Base-by-base conservation (phyloP, 179 eudicot species). In the Patellifolia procumbens region DNA sequence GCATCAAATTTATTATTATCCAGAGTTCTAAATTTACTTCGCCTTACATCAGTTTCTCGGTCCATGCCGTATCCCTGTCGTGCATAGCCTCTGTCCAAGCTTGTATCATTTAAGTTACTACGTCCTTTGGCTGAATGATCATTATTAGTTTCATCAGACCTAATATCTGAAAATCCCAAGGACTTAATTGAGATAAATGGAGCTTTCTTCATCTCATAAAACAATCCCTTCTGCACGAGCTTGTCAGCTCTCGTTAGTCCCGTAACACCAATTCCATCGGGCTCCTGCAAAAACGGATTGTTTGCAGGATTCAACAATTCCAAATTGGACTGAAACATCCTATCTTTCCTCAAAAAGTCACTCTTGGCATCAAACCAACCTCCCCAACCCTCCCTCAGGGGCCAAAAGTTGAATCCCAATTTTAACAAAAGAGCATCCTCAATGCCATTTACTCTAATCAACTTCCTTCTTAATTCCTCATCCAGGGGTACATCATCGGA, bases 291-390 rank as follows among this genome's bases (percentile, higher is more conserved):
- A 49, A 91, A 75, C 10, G 90, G 91, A 80, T 91, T 85, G 73
- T 79, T 86, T 43, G 89, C 70, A 3, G 98, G 97, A 79, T 93
- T 91, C 76, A 93, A 77, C 24, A 85, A 62, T 84, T 93, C 97
- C 61, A 93, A 62, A 70, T 88, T 89, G 7, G 98, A 93, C 79
- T 84, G 90, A 61, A 91, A 90, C 93, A 91, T 91, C 79, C 80
- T 77, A 84, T 93, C 98, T 76, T 86, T 88, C 81, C 93, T 85
- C 75, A 93, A 81, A 63, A 93, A 93, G 84, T 93, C 98, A 69
- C 86, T 83, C 90, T 93, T 93, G 67, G 91, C 91, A 66, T 93
- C 98, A 82, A 93, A 93, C 98, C 98, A 93, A 22, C 86, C 77
- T 10, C 98, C 98, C 98, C 98, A 93, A 7, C 97, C 98, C 43